Percentiles rank a stretch among this genome's conserved stretches.
phyloP scores from a whole-genome alignment of 352 stramenopile genomes.

The Aphanomyces stellatus region DNA sequence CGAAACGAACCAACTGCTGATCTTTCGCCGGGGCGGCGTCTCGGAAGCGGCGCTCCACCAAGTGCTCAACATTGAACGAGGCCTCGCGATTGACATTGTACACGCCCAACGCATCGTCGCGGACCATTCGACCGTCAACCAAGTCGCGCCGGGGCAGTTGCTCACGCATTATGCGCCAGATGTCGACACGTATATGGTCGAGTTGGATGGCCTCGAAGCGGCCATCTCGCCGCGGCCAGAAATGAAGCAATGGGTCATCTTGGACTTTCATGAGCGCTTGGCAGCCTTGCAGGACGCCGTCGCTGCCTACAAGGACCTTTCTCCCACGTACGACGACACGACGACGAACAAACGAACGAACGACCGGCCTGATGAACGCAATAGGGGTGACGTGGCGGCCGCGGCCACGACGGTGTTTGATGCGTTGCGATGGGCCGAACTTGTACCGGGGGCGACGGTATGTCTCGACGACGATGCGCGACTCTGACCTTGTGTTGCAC shows the following conservation, averaged over 20 bases:
- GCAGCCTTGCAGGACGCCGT: conserved; percentile 35
- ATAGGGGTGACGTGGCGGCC: conserved; percentile 49
- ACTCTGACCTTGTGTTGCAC: not conserved
- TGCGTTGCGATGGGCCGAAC: conserved; percentile 76
- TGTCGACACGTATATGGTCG: conserved; percentile 86
- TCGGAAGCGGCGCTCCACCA: conserved; percentile 55
- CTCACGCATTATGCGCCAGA: conserved; percentile 98
- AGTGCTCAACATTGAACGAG: conserved; percentile 49
- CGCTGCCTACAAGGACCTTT: conserved; percentile 75
- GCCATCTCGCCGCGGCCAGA: conserved; percentile 29
- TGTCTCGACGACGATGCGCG: too few species aligned
- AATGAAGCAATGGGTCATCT: conserved; percentile 52
- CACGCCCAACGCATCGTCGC: conserved; percentile 8
- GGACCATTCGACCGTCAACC: conserved; percentile 43
- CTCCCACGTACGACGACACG: conserved; percentile 24
- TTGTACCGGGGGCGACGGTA: conserved; percentile 39
- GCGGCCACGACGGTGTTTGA: conserved; percentile 79
- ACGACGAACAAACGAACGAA: too few species aligned
- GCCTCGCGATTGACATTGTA: conserved; percentile 47
- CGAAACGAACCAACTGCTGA: conserved; percentile 61
- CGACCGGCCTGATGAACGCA: too few species aligned
- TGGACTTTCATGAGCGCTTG: conserved; percentile 73
- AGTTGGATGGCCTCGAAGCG: too few species aligned
- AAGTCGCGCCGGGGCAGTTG: conserved; percentile 92
- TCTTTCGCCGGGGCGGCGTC: conserved; percentile 84